These are phyloP conservation scores for Fraxinus pennsylvanica DNA, from an alignment of 257 asterid genomes.

Conservation along the genomic window DNA sequence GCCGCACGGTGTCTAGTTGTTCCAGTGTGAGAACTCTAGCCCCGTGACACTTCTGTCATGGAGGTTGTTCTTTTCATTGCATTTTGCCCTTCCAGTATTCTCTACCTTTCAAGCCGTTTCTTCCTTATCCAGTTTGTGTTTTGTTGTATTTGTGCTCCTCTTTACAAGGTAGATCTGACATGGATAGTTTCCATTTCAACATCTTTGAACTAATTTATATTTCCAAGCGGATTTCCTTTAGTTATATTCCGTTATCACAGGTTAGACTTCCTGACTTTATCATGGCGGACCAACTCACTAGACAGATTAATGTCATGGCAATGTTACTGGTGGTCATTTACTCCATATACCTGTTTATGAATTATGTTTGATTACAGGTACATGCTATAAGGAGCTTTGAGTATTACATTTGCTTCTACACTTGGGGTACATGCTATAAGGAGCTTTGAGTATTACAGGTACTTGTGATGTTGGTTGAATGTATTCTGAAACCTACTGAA, in stretches of 20 bases:
- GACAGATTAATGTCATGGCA: slow-evolving; percentile 55
- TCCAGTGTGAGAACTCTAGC: too few relatives aligned
- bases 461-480: too few relatives aligned
- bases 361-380: slow-evolving; percentile 46
- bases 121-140: slow-evolving; percentile 55
- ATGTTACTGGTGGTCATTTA: slow-evolving; percentile 15
- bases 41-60: slow-evolving; percentile 9
- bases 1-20: too few relatives aligned
- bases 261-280: slow-evolving; percentile 71
- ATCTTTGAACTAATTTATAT: not conserved
- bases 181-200: not conserved
- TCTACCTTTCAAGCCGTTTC: slow-evolving; percentile 71
- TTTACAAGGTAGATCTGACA: slow-evolving; percentile 53
- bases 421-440: slow-evolving; percentile 75
- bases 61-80: slow-evolving; percentile 55
- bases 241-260: slow-evolving; percentile 34
- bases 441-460: slow-evolving; percentile 32
- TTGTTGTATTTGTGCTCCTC: slow-evolving; percentile 78
- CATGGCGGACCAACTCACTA: slow-evolving; percentile 78
- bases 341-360: not conserved
- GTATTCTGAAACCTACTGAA: too few relatives aligned
- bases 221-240: slow-evolving; percentile 3
- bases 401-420: slow-evolving; percentile 54
- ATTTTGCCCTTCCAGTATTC: slow-evolving; percentile 62
- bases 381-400: slow-evolving; percentile 72